These are phyloP conservation scores for Volvox africanus DNA, from an alignment of 139 green algal genomes.

Conservation along the genomic window DNA sequence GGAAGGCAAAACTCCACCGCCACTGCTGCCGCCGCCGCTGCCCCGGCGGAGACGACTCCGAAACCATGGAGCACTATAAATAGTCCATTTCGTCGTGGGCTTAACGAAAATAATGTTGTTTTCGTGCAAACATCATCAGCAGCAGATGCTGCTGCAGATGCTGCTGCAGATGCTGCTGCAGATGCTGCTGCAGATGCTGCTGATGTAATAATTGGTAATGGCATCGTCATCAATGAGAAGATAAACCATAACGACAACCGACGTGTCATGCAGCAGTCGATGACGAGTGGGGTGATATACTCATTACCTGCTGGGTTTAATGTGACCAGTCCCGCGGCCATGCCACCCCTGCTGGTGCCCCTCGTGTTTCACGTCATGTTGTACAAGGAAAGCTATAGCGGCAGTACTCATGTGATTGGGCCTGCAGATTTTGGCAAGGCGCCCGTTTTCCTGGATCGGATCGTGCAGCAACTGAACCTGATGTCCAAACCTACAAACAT, in stretches of 20 bases:
- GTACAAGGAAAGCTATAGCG: neutral
- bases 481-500: constrained; percentile 25
- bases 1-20: too few relatives aligned
- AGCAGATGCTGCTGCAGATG: neutral
- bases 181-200: too few relatives aligned
- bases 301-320: neutral
- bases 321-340: neutral
- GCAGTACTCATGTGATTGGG: neutral
- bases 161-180: too few relatives aligned
- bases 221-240: too few relatives aligned
- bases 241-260: too few relatives aligned
- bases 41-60: too few relatives aligned
- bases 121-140: neutral
- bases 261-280: too few relatives aligned
- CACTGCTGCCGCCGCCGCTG: too few relatives aligned
- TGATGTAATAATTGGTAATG: too few relatives aligned
- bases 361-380: constrained; percentile 14
- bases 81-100: neutral
- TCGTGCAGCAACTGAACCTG: neutral
- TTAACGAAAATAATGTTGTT: neutral
- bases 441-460: neutral
- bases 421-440: neutral
- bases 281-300: neutral
- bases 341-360: constrained; percentile 1
- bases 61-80: too few relatives aligned